These are phyloP conservation scores for Phalaenopsis hybrid DNA, from an alignment of 116 monocot genomes.

Conservation along the genomic window DNA sequence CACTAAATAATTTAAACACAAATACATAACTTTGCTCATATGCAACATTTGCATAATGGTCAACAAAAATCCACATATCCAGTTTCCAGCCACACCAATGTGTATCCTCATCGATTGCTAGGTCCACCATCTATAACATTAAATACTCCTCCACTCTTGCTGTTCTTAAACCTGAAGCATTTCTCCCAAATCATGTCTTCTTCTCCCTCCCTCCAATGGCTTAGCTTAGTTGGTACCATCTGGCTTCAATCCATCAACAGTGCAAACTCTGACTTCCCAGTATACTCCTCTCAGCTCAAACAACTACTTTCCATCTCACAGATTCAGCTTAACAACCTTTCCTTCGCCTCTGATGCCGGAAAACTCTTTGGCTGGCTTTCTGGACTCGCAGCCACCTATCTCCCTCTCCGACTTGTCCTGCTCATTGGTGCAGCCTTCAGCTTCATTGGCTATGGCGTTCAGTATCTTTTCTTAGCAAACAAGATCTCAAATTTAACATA, in stretches of 20 bases:
- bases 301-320: conserved; percentile 55
- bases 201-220: conserved; percentile 38
- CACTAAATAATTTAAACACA: no score
- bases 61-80: conserved; percentile 39
- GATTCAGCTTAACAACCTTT: conserved; percentile 66
- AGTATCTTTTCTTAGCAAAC: conserved; percentile 49
- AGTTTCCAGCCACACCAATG: conserved; percentile 22
- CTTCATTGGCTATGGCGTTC: conserved; percentile 61
- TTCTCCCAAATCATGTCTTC: conserved; percentile 12
- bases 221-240: conserved; percentile 56
- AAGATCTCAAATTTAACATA: conserved; percentile 31
- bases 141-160: no score
- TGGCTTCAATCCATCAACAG: conserved; percentile 78
- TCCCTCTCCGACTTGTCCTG: conserved; percentile 53
- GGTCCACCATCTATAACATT: conserved; percentile 4
- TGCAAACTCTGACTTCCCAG: conserved; percentile 68
- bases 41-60: conserved; percentile 12
- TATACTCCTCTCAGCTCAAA: conserved; percentile 83
- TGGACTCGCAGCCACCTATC: conserved; percentile 51
- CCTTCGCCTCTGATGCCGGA: conserved; percentile 81
- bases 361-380: conserved; percentile 75
- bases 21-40: no score
- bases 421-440: conserved; percentile 52
- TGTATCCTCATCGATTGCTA: conserved; percentile 8
- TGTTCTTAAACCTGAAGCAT: neutral